A percentile compares a stretch with the other conserved stretches of the same genome.
Conservation (phyloP, 2,329 filamentous ascomycete species). For the Penicillium sp. region DNA sequence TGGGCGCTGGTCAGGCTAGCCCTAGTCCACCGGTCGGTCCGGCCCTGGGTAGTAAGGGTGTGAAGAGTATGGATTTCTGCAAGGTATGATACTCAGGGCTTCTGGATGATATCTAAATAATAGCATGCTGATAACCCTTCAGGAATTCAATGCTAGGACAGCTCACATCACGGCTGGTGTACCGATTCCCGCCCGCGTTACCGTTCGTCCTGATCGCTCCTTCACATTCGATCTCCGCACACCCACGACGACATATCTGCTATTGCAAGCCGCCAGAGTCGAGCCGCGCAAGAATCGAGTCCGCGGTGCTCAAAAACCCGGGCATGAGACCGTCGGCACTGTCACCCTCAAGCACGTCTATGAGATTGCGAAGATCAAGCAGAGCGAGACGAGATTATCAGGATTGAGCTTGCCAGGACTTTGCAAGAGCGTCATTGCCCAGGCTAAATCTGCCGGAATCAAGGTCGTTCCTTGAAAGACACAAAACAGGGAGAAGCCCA, state of each 20-base stretch:
- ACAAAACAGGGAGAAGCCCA: not conserved
- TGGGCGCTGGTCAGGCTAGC: constrained; percentile 92
- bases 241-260: constrained; percentile 88
- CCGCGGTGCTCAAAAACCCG: constrained; percentile 74
- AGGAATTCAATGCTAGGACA: constrained; percentile 98
- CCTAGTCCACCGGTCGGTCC: constrained; percentile 96
- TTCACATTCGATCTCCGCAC: constrained; percentile 95
- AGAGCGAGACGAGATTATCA: constrained; percentile 73
- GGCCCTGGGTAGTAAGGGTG: constrained; percentile 93
- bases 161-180: constrained; percentile 81
- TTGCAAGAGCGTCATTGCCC: constrained; percentile 74
- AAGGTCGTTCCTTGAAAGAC: constrained; percentile 64
- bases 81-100: constrained; percentile 66
- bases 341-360: constrained; percentile 95
- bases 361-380: constrained; percentile 98
- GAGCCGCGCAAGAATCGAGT: constrained; percentile 73
- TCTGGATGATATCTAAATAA: not conserved
- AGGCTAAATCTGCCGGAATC: constrained; percentile 77
- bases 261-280: constrained; percentile 82
- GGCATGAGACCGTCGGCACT: constrained; percentile 77
- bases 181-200: constrained; percentile 88
- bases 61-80: constrained; percentile 99
- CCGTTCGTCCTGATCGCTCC: constrained; percentile 87
- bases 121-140: constrained; percentile 13
- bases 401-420: constrained; percentile 72